Evolutionary conservation across 164 flowering plant species (phyloP), one percentile per base, ranked within the genome.

Genomic region (Piper betle): DNA sequence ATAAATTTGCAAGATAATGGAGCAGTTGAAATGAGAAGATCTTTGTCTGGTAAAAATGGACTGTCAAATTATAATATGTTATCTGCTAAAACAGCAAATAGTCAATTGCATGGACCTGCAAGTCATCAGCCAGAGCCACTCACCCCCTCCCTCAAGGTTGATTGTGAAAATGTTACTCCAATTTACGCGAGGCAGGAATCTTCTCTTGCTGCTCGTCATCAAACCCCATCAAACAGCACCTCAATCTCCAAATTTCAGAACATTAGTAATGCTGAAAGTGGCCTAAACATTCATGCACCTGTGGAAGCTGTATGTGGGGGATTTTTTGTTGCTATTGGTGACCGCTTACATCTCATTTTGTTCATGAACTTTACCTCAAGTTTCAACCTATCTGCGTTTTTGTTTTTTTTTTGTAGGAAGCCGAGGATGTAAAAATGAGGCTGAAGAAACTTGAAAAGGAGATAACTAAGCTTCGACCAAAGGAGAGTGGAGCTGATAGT

Each of bases 361-460:
- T 46, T 46, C 3, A 10, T 5, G 3, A 46, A 46, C 10, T 5
- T 46, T 10, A 46, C 10, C 10, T 46, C 15, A 46, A 12, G 56
- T 63, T 59, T 48, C 15, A 37, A 60, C 42, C 50, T 11, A 20
- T 59, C 37, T 25, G 39, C 60, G 15, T 46, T 42, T 41, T 37
- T 41, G 20, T 55, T 15, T 16, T 60, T 60, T 42, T 62, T 66
- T 67, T 70, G 73, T 73, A 79, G 82, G 42, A 72, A 67, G 62
- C 70, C 56, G n/a, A 59, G 62, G 76, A 79, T 60, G 61, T 72
- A 66, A 76, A 74, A 60, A 13, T 63, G 50, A 77, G 64, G 62
- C 62, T 79, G 62, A 71, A 50, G 37, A 68, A 76, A 59, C 60
- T 74, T 60, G 77, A 76, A 59, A 66, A 38, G 61, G 76, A 77